phyloP scores from a whole-genome alignment of 257 asterid genomes.

The Buddleja alternifolia region DNA sequence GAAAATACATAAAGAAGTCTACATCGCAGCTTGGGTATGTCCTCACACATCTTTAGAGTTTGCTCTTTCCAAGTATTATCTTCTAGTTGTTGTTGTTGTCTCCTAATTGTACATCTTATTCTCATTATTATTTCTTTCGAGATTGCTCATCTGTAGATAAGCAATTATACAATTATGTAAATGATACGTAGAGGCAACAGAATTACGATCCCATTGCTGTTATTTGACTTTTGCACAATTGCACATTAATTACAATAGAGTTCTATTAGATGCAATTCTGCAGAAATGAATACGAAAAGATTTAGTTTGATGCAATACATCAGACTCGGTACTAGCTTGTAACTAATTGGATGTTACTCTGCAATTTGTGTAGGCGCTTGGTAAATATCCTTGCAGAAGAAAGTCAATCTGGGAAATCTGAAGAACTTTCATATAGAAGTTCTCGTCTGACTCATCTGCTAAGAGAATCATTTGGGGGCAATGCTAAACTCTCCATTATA shows the following conservation, averaged over 20 bases:
- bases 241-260: no score
- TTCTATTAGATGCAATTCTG: background rate
- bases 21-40: conserved; percentile 91
- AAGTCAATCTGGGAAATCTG: conserved; percentile 45
- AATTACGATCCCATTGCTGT: background rate
- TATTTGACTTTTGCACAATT: background rate
- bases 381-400: conserved; percentile 62
- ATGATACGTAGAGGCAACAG: background rate
- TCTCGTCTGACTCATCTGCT: conserved; percentile 76
- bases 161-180: no score
- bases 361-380: conserved; percentile 63
- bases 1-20: conserved; percentile 85
- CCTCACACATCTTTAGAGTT: conserved; percentile 10
- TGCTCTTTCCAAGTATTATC: background rate
- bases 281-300: background rate
- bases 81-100: conserved; percentile 10
- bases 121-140: background rate
- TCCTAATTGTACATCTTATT: background rate
- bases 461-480: conserved; percentile 86
- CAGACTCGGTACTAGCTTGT: background rate
- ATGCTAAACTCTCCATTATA: conserved; percentile 75
- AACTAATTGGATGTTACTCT: conserved; percentile 24
- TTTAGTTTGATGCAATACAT: conserved; percentile 1
- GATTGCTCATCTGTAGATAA: background rate
- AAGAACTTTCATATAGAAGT: conserved; percentile 51